Evolutionary conservation across 106 monocot genomes (phyloP).

Genomic region (Agapanthus africanus): DNA sequence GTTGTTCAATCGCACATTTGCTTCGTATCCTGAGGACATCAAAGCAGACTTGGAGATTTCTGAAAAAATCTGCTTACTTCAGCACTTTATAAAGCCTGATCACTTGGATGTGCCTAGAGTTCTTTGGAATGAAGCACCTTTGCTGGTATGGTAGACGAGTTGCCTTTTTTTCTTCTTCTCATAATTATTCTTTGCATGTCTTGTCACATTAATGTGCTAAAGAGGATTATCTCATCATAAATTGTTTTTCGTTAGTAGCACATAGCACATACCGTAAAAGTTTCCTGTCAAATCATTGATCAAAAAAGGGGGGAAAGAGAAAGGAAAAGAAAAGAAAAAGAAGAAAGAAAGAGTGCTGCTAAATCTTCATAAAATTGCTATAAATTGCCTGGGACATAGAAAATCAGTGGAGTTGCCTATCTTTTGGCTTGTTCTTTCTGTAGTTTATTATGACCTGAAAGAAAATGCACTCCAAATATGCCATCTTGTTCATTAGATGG

Average conservation of each 20-base stretch:
- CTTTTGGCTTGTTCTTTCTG: background rate
- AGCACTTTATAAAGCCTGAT: conserved; percentile 42
- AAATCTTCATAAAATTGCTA: background rate
- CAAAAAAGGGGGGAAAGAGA: too few species aligned
- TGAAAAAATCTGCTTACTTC: conserved; percentile 41
- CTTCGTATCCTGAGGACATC: conserved; percentile 24
- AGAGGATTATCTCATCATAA: background rate
- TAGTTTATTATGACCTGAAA: background rate
- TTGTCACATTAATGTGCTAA: background rate
- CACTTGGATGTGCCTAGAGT: conserved; percentile 41
- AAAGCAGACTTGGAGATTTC: conserved; percentile 29
- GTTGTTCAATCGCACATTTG: conserved; percentile 38
- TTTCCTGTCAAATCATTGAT: too few species aligned
- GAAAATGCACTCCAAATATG: background rate
- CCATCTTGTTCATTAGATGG: background rate
- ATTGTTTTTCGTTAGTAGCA: too few species aligned
- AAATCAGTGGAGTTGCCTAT: too few species aligned
- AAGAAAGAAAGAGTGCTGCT: too few species aligned
- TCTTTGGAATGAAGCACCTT: conserved; percentile 34
- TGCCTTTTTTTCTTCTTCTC: background rate
- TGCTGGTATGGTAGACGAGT: conserved; percentile 27
- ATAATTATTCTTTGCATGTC: background rate
- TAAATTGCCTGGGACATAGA: background rate
- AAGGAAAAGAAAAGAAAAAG: too few species aligned
- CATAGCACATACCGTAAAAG: too few species aligned